Evolutionary conservation across 176 grass and related monocot genomes (phyloP).

Genomic region (Neostapfia colusana): DNA sequence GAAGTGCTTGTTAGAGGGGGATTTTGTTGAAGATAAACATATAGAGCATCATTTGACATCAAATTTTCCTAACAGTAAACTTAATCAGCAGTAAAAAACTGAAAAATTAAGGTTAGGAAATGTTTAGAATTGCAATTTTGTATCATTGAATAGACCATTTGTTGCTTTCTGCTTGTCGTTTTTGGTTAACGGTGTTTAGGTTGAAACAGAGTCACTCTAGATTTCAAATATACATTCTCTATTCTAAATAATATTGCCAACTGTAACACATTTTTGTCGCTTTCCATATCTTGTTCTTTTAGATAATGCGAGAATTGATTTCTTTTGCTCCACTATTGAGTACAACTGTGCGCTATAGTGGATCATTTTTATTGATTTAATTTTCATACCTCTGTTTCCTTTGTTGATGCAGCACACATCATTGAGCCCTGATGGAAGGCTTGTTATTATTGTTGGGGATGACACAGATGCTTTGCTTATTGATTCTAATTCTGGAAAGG

Average conservation of each 20-base stretch:
- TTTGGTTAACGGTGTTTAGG: neutral
- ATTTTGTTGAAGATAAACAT: too few relatives aligned
- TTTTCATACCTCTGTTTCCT: slow-evolving; percentile 17
- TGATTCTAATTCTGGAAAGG: slow-evolving; percentile 89
- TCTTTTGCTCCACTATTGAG: slow-evolving; percentile 17
- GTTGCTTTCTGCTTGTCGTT: neutral
- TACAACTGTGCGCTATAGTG: neutral
- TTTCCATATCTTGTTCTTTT: neutral
- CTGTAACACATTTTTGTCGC: neutral
- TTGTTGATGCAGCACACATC: slow-evolving; percentile 70
- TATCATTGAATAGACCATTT: neutral
- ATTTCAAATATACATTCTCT: neutral
- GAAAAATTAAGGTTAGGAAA: too few relatives aligned
- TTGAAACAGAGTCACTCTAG: neutral
- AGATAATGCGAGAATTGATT: neutral
- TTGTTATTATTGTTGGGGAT: slow-evolving; percentile 67
- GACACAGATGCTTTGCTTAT: slow-evolving; percentile 66
- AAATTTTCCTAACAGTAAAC: neutral
- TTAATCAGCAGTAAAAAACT: too few relatives aligned
- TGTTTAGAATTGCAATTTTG: neutral
- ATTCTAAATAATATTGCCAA: neutral
- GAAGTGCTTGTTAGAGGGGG: too few relatives aligned
- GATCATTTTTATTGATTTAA: neutral
- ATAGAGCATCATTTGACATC: neutral
- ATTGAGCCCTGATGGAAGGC: slow-evolving; percentile 76